Base-by-base conservation (phyloP, 2,329 filamentous ascomycete species). In the Penicillium palitans region DNA sequence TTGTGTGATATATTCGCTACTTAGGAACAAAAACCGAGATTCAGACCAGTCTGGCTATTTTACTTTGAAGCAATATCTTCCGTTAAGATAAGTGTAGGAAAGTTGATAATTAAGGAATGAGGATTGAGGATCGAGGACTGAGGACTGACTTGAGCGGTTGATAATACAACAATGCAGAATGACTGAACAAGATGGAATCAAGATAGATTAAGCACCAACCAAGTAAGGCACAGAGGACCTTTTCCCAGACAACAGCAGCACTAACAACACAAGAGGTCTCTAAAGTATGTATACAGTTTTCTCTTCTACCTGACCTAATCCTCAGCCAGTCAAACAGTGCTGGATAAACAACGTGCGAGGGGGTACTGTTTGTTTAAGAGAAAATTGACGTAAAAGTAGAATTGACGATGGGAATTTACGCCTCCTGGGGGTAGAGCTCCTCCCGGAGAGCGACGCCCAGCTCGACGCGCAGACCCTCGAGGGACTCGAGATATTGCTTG, bases 401-500 rank as follows among this genome's bases (percentile, higher is more conserved):
- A 66, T 61, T 60, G 55, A 50, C 50, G 50, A 61, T 61, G 60
- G 57, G 55, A 63, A 64, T 71, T 70, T 77, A 77, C 66, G 74
- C 67, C 71, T 76, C 75, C 59, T 83, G 78, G 63, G 93, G 92
- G 81, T 92, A 98, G 78, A 98, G 84, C 73, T 91, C 87, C 84
- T 98, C 93, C 84, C 95, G 96, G 71, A 97, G 85, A 67, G 86
- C 82, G 71, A 98, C 87, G 70, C 93, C 93, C 64, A 98, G 87
- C 83, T 98, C 93, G 84, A 96, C 91, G 72, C 93, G 89, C 73
- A 98, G 84, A 66, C 89, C 84, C 84, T 96, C 91, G 69, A 99
- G 91, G 83, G 96, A 91, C 74, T 90, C 84, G 62, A 99, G 87
- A 81, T 80, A 80, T 96, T 97, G 83, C 96, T 97, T 86, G 83